A percentile compares a stretch with the other conserved stretches of the same genome.
phyloP scores from a whole-genome alignment of 2,329 filamentous ascomycete species.

The Aspergillus fumigatiaffinis region DNA sequence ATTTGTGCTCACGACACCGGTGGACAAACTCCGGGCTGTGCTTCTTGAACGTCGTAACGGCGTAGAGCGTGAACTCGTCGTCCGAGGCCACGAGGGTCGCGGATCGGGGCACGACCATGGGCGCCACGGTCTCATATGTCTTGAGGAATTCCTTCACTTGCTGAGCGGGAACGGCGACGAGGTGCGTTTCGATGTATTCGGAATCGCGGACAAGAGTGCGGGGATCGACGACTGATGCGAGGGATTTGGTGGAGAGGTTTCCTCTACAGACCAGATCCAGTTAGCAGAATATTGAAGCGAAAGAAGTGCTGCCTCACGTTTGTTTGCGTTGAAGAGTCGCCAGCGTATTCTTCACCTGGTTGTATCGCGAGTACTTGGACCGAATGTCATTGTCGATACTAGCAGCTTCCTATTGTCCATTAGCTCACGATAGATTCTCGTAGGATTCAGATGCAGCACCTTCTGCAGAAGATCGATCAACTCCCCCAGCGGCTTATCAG shows the following conservation, averaged over 20 bases:
- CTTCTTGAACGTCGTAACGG: conserved; percentile 93
- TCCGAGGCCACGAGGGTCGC: conserved; percentile 76
- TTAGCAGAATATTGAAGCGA: not conserved
- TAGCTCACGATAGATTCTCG: not conserved
- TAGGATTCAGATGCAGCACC: conserved; percentile 42
- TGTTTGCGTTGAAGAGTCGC: conserved; percentile 79
- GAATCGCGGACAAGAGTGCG: conserved; percentile 78
- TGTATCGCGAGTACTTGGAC: conserved; percentile 91
- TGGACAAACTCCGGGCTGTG: conserved; percentile 80
- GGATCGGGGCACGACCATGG: conserved; percentile 92
- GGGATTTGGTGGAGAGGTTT: conserved; percentile 89
- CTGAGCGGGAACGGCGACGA: conserved; percentile 79
- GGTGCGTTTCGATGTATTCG: conserved; percentile 94
- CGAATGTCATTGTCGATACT: conserved; percentile 97
- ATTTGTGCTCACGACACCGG: conserved; percentile 88
- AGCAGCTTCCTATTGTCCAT: conserved; percentile 64
- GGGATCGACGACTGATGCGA: conserved; percentile 83
- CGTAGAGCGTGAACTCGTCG: conserved; percentile 83
- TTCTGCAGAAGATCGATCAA: conserved; percentile 85
- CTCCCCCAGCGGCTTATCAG: conserved; percentile 84
- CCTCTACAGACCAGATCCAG: conserved; percentile 52
- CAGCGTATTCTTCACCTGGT: conserved; percentile 80
- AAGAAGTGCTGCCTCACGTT: conserved; percentile 55
- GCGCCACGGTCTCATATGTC: conserved; percentile 79
- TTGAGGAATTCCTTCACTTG: conserved; percentile 83